Percentiles rank a stretch among this genome's conserved stretches.
Conservation (phyloP, 2,329 filamentous ascomycete genomes). For the Verticillium nubilum region DNA sequence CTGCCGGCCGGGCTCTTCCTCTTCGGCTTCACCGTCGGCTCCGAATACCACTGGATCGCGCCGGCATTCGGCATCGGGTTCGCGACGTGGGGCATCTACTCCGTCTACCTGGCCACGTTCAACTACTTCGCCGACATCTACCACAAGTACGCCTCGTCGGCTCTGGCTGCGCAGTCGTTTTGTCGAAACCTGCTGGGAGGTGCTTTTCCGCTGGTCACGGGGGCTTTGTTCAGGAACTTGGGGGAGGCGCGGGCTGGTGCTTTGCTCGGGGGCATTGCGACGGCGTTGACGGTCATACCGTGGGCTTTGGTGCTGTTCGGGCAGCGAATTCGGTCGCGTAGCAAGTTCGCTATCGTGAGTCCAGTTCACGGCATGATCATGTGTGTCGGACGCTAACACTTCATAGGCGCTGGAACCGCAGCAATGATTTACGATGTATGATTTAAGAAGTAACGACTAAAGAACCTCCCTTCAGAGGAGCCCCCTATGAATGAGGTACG, state of each 20-base stretch:
- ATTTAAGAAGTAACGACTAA: not conserved
- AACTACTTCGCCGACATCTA: conserved; percentile 92
- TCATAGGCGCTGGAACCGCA: not conserved
- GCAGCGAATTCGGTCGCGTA: conserved; percentile 66
- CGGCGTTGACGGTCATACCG: conserved; percentile 69
- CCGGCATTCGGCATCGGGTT: conserved; percentile 65
- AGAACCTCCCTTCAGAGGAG: not conserved
- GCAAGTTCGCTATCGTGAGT: conserved; percentile 59
- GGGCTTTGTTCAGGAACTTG: conserved; percentile 65
- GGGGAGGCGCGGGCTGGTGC: conserved; percentile 67
- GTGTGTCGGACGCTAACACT: not conserved
- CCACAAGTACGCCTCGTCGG: conserved; percentile 77
- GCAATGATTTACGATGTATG: not conserved
- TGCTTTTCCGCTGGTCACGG: conserved; percentile 72
- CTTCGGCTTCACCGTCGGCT: conserved; percentile 67
- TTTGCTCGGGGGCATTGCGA: conserved; percentile 68
- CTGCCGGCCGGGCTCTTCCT: conserved; percentile 77
- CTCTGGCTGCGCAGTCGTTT: conserved; percentile 79
- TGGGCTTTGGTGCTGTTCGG: conserved; percentile 82
- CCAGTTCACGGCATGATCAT: not conserved
- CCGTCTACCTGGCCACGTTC: conserved; percentile 82
- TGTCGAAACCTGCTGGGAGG: conserved; percentile 82
- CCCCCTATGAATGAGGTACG: not conserved
- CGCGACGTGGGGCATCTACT: conserved; percentile 81
- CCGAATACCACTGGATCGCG: conserved; percentile 63